These are phyloP conservation scores for Schizochytrium sp. DNA, from an alignment of 108 stramenopile species.

Conservation along the genomic window DNA sequence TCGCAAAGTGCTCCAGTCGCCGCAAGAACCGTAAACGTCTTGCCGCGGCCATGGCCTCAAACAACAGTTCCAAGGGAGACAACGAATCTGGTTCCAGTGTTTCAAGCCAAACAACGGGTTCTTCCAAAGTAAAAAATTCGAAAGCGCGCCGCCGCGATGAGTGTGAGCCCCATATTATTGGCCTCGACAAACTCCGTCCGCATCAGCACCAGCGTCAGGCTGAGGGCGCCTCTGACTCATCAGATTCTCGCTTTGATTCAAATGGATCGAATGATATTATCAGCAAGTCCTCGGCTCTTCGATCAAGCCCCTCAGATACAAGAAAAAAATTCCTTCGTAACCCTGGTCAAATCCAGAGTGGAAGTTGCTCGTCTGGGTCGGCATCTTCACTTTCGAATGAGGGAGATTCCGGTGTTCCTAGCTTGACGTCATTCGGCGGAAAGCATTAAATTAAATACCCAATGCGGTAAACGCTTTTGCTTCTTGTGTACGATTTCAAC, in stretches of 20 bases:
- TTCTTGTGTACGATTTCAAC: neutral
- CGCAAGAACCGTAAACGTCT: slow-evolving; percentile 1
- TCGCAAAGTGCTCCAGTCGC: slow-evolving; percentile 22
- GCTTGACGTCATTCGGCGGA: no score
- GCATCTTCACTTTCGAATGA: no score
- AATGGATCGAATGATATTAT: no score
- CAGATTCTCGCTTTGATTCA: neutral
- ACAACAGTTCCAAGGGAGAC: neutral
- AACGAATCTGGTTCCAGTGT: slow-evolving; percentile 26
- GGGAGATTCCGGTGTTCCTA: no score
- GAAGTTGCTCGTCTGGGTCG: no score
- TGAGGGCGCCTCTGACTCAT: neutral
- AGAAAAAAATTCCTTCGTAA: no score
- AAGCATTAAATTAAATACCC: no score
- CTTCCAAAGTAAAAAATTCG: neutral
- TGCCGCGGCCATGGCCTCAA: slow-evolving; percentile 35
- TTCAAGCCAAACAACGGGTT: slow-evolving; percentile 11
- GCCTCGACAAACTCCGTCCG: neutral
- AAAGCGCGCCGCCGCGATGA: neutral
- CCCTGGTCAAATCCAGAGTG: no score
- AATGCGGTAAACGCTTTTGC: no score
- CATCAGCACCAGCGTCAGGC: neutral
- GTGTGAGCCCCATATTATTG: neutral
- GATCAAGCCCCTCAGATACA: no score
- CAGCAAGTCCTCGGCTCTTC: no score